Evolutionary conservation across 495 filamentous ascomycete genomes (phyloP), one percentile per base, ranked within the genome.

Genomic region (Symbiotaphrina buchneri): DNA sequence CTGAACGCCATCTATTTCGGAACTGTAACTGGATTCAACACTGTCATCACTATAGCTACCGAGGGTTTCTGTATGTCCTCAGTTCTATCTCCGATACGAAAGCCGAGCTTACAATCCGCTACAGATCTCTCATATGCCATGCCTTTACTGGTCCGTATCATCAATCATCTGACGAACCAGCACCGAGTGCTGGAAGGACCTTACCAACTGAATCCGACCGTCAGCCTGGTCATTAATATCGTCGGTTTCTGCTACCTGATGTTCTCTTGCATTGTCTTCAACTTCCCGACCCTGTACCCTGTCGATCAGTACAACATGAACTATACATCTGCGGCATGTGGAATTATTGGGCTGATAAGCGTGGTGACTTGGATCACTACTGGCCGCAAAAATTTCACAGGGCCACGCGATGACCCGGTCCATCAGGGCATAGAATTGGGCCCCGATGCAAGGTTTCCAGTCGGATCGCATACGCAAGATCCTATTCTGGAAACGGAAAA

Each of bases 1-100:
- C 52, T 69, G 22, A 58, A 60, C 35, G 52, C 58, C 17, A 68
- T 69, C 32, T 65, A 67, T 30, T 68, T 68, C 35, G 62, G 63
- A 1, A 66, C 59, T 4, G 47, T 57, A 10, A 68, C 63, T 1
- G 63, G 64, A 0, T 68, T 70, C 35, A 53, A 62, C 30, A 68
- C 63, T 0, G 58, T 68, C 10, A 61, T 66, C 30, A 52, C 58
- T 1, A 68, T 68, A 28, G 49, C 63, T 0, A 68, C 63, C 0
- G 55, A 63, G 41, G 64, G 64, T 2, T 68, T 70, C 37, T 70
- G 59, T 61, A 52, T 45, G 57, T 46, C 24, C 28, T 15, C n/a
- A n/a, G n/a, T n/a, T n/a, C n/a, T n/a, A n/a, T n/a, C 30, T 13
- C 18, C 17, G 6, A 22, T 31, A 22, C 20, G 39, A 18, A n/a